Conservation (phyloP, 768 basidiomycete species). For the Cyathus striatus region DNA sequence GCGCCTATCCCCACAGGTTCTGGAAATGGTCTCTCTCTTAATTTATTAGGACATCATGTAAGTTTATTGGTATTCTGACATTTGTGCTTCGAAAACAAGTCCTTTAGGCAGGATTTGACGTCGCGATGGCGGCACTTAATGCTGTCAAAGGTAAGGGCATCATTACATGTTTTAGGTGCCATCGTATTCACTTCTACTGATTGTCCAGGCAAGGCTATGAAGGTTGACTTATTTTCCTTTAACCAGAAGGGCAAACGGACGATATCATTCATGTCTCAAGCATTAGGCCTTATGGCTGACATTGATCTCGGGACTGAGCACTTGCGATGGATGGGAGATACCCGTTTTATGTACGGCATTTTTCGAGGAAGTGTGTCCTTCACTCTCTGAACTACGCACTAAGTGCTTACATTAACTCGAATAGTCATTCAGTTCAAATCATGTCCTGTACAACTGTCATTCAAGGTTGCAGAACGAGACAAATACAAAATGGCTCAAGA, state of each 20-base stretch:
- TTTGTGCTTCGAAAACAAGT: conserved; percentile 4
- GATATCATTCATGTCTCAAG: conserved; percentile 82
- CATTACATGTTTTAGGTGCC: not conserved
- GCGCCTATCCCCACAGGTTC: conserved; percentile 81
- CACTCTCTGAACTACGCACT: not conserved
- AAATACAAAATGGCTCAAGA: conserved; percentile 65
- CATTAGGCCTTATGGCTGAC: conserved; percentile 82
- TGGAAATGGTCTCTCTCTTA: conserved; percentile 72
- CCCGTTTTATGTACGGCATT: conserved; percentile 71
- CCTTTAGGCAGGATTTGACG: conserved; percentile 62
- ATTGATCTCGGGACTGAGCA: conserved; percentile 81
- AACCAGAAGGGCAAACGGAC: conserved; percentile 56
- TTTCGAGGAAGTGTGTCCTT: conserved; percentile 55
- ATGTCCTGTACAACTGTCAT: conserved; percentile 67
- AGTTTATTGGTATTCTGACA: conserved; percentile 5
- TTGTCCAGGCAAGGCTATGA: conserved; percentile 60
- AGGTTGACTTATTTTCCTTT: conserved; percentile 74
- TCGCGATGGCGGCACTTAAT: conserved; percentile 70
- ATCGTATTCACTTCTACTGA: too few species aligned
- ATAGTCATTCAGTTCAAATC: conserved; percentile 55
- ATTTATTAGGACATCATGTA: conserved; percentile 67
- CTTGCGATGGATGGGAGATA: conserved; percentile 82
- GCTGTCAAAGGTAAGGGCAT: conserved; percentile 63
- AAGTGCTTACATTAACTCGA: conserved; percentile 2
- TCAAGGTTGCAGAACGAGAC: conserved; percentile 66